A percentile compares a stretch with the other conserved stretches of the same genome.
These are phyloP conservation scores for Globisporangium recalcitrans DNA, from an alignment of 352 stramenopile genomes.

Conservation along the genomic window DNA sequence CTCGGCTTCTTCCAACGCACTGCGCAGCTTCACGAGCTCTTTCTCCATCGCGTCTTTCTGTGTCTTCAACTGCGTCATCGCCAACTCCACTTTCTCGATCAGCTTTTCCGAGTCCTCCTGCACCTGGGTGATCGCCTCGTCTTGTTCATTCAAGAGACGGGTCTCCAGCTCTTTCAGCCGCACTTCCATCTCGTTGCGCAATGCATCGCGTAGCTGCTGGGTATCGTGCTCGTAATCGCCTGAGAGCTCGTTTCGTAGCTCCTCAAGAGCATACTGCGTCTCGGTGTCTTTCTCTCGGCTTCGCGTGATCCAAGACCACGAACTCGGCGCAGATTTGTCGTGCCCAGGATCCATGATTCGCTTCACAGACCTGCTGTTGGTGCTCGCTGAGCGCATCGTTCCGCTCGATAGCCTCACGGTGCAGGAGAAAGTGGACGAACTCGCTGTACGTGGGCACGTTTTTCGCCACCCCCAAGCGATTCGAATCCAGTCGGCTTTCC, in stretches of 20 bases:
- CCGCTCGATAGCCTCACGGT: slow-evolving; percentile 69
- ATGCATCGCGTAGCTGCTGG: slow-evolving; percentile 30
- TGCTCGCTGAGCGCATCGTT: slow-evolving; percentile 61
- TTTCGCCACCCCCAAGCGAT: slow-evolving; percentile 55
- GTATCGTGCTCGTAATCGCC: slow-evolving; percentile 19
- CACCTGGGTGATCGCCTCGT: slow-evolving; percentile 69
- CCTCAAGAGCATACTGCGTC: slow-evolving; percentile 18
- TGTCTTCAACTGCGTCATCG: slow-evolving; percentile 63
- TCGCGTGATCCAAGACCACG: slow-evolving; percentile 53
- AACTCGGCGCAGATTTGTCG: slow-evolving; percentile 32
- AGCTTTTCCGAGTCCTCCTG: slow-evolving; percentile 77
- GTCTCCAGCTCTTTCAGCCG: slow-evolving; percentile 45
- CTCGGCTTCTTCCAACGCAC: slow-evolving; percentile 63
- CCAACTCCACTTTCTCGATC: slow-evolving; percentile 69
- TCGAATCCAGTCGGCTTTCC: slow-evolving; percentile 57
- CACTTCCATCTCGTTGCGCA: slow-evolving; percentile 24
- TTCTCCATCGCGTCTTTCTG: slow-evolving; percentile 68
- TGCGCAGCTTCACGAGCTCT: slow-evolving; percentile 44
- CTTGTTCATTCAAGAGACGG: slow-evolving; percentile 45
- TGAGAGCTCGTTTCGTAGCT: slow-evolving; percentile 13
- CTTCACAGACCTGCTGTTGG: slow-evolving; percentile 67
- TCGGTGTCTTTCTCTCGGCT: slow-evolving; percentile 27
- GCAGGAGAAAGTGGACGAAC: slow-evolving; percentile 79
- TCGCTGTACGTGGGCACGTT: slow-evolving; percentile 66
- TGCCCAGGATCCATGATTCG: slow-evolving; percentile 65